Conservation (phyloP, 495 filamentous ascomycete genomes). For the Cercophora samala region DNA sequence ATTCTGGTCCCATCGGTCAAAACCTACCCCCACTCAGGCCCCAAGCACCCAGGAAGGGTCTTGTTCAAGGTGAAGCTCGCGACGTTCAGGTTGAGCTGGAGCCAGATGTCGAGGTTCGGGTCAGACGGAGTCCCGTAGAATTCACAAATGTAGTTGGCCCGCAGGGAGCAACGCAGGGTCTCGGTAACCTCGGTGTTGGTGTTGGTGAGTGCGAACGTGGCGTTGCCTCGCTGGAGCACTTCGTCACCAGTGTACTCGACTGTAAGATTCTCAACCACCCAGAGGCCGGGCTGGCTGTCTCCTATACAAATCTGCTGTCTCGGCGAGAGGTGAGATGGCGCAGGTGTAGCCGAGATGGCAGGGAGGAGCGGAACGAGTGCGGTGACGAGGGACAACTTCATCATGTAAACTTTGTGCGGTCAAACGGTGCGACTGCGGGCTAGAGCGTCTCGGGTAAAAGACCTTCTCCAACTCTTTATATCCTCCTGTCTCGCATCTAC, state of each 20-base stretch:
- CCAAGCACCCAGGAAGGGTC: background rate
- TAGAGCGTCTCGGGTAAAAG: background rate
- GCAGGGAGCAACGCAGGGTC: slow-evolving; percentile 3
- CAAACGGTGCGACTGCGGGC: background rate
- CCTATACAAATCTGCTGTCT: background rate
- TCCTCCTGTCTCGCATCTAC: background rate
- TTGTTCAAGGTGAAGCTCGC: slow-evolving; percentile 12
- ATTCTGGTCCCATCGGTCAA: background rate
- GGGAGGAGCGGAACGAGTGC: background rate
- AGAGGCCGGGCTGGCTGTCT: background rate
- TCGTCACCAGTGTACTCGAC: slow-evolving; percentile 12
- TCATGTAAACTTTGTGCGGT: background rate
- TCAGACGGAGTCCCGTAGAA: slow-evolving; percentile 12
- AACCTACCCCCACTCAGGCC: background rate
- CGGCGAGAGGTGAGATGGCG: background rate
- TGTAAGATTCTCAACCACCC: slow-evolving; percentile 9
- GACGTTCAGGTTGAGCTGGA: slow-evolving; percentile 16
- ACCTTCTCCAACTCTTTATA: background rate
- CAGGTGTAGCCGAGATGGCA: background rate
- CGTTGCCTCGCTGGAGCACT: slow-evolving; percentile 6
- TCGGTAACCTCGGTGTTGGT: slow-evolving; percentile 7
- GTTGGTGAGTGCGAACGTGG: slow-evolving; percentile 13
- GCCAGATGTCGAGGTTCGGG: slow-evolving; percentile 12
- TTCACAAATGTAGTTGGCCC: slow-evolving; percentile 20
- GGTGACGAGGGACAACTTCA: background rate